phyloP scores from a whole-genome alignment of 768 basidiomycete species.

The Tulasnella sp. region DNA sequence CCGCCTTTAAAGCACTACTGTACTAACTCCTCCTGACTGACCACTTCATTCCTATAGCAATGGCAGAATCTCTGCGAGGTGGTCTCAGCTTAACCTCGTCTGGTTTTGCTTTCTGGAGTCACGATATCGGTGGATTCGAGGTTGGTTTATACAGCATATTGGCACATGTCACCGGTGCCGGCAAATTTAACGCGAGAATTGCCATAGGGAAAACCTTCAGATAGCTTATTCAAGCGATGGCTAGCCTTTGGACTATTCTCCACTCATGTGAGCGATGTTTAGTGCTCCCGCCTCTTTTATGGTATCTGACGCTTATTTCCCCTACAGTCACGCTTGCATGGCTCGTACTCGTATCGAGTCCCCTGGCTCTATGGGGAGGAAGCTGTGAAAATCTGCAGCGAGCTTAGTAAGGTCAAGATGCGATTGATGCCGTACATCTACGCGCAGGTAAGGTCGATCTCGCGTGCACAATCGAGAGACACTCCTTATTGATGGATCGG shows the following conservation, averaged over 20 bases:
- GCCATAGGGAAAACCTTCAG: too few species aligned
- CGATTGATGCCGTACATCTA: constrained; percentile 63
- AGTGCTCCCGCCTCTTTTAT: constrained; percentile 60
- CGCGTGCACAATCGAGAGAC: too few species aligned
- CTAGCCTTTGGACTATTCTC: background rate
- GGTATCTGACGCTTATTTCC: constrained; percentile 66
- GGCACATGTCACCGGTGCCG: too few species aligned
- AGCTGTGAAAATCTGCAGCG: constrained; percentile 31
- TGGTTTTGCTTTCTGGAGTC: constrained; percentile 61
- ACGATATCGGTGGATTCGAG: constrained; percentile 72
- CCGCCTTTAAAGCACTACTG: too few species aligned
- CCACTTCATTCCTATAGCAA: constrained; percentile 26
- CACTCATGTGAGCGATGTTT: constrained; percentile 37
- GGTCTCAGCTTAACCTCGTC: constrained; percentile 52
- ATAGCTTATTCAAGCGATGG: background rate
- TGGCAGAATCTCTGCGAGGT: constrained; percentile 65
- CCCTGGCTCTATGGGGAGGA: constrained; percentile 63
- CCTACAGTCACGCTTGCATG: constrained; percentile 70
- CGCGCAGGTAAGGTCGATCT: constrained; percentile 22
- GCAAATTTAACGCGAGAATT: too few species aligned
- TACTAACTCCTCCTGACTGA: too few species aligned
- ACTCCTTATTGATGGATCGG: too few species aligned
- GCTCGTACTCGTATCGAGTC: constrained; percentile 62
- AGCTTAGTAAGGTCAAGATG: constrained; percentile 52
- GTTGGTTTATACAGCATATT: constrained; percentile 17